Conservation (phyloP, 345 rosid genomes). For the Salix viminalis region DNA sequence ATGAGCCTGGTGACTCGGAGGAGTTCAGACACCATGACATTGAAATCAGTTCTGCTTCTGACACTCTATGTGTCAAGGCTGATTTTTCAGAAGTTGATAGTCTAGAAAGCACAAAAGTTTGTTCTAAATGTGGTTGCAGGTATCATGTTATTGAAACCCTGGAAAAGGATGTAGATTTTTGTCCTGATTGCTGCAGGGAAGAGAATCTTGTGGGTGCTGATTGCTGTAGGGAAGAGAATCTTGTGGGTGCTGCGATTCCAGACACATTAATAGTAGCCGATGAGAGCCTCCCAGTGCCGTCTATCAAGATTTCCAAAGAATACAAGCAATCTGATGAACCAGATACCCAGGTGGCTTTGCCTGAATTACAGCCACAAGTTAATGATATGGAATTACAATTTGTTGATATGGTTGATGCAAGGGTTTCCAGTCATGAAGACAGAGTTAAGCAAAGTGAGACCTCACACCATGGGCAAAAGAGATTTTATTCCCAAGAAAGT, state of each 20-base stretch:
- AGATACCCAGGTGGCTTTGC: conserved; percentile 16
- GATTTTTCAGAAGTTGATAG: conserved; percentile 39
- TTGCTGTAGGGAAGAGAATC: conserved; percentile 49
- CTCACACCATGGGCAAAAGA: conserved; percentile 29
- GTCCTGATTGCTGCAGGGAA: conserved; percentile 64
- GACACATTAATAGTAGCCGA: conserved; percentile 28
- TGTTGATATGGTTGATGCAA: conserved; percentile 24
- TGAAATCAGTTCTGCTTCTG: conserved; percentile 45
- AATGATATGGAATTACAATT: conserved; percentile 4
- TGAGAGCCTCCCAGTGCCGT: conserved; percentile 22
- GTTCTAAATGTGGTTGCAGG: conserved; percentile 59
- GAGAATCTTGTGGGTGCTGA: conserved; percentile 31
- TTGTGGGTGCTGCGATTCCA: conserved; percentile 23
- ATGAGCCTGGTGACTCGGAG: conserved; percentile 37
- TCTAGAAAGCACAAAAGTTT: conserved; percentile 41
- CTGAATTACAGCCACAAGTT: conserved; percentile 29
- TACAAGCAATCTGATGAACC: conserved; percentile 26
- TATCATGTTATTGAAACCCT: conserved; percentile 40
- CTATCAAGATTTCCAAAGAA: conserved; percentile 32
- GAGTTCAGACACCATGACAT: conserved; percentile 38
- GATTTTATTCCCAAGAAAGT: conserved; percentile 28
- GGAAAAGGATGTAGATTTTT: conserved; percentile 46
- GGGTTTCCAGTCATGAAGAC: conserved; percentile 30
- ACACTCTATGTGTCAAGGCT: conserved; percentile 30
- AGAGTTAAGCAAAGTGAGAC: conserved; percentile 25